Evolutionary conservation across 768 basidiomycete genomes (phyloP).

Genomic region (Butyriboletus loyo): DNA sequence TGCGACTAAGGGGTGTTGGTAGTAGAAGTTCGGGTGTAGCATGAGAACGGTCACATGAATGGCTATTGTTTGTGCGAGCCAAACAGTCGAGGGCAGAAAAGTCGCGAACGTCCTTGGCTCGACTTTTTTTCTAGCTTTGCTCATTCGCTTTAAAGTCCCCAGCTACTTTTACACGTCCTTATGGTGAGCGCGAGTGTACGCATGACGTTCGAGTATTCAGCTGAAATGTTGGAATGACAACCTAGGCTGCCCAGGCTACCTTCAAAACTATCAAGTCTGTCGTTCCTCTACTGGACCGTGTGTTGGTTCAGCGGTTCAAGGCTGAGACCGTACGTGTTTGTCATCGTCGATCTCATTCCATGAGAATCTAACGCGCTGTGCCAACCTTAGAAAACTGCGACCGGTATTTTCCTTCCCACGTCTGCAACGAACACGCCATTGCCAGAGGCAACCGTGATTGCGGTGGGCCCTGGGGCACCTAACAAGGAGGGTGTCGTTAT

Average conservation of each 20-base stretch:
- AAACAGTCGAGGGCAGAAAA: slow-evolving; percentile 26
- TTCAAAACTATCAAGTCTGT: slow-evolving; percentile 94
- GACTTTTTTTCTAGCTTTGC: slow-evolving; percentile 24
- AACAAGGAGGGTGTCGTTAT: slow-evolving; percentile 79
- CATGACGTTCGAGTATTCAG: neutral
- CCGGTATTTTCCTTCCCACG: slow-evolving; percentile 93
- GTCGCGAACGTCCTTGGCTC: slow-evolving; percentile 6
- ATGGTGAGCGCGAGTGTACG: slow-evolving; percentile 26
- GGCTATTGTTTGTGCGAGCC: slow-evolving; percentile 25
- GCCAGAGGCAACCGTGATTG: slow-evolving; percentile 96
- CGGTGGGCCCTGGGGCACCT: slow-evolving; percentile 91
- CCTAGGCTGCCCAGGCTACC: slow-evolving; percentile 82
- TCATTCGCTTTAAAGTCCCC: slow-evolving; percentile 16
- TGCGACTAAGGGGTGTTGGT: neutral
- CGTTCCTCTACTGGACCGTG: slow-evolving; percentile 91
- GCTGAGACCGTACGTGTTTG: slow-evolving; percentile 76
- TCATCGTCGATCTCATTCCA: neutral
- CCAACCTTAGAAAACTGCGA: slow-evolving; percentile 83
- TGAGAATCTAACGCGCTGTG: neutral
- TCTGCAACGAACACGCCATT: slow-evolving; percentile 81
- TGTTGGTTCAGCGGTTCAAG: slow-evolving; percentile 97
- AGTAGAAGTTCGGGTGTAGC: neutral
- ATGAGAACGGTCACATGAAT: slow-evolving; percentile 23
- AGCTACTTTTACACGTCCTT: slow-evolving; percentile 6
- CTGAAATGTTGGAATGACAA: neutral